phyloP scores from a whole-genome alignment of 2,329 filamentous ascomycete genomes.

The Ilyonectria sp. region DNA sequence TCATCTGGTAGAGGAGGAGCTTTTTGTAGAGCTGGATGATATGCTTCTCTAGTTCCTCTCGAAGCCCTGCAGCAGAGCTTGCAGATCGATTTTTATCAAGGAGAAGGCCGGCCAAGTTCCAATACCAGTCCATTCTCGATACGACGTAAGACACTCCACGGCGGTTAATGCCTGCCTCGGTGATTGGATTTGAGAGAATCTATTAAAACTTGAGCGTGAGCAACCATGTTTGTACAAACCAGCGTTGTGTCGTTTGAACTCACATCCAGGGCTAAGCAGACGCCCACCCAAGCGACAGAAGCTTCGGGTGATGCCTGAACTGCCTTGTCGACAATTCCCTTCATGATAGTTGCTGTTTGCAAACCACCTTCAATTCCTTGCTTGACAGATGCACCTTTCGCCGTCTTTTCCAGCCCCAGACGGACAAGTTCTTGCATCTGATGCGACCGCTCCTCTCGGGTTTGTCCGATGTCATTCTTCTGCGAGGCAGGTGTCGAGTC shows the following conservation, averaged over 20 bases:
- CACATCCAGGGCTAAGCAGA: conserved; percentile 54
- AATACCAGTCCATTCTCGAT: conserved; percentile 58
- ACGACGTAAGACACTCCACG: conserved; percentile 54
- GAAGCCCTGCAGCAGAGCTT: conserved; percentile 34
- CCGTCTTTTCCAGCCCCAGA: conserved; percentile 19
- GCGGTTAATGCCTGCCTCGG: conserved; percentile 45
- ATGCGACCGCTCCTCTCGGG: background rate
- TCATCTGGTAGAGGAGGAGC: conserved; percentile 59
- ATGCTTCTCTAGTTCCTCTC: conserved; percentile 43
- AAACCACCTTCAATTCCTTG: conserved; percentile 6
- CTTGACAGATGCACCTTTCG: conserved; percentile 19
- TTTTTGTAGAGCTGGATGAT: conserved; percentile 56
- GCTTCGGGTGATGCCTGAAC: conserved; percentile 52
- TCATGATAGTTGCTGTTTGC: conserved; percentile 1
- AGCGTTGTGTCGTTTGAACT: background rate
- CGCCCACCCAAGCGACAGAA: conserved; percentile 54
- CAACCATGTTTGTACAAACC: background rate
- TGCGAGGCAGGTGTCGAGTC: background rate
- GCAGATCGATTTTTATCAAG: conserved; percentile 40
- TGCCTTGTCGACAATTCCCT: conserved; percentile 30
- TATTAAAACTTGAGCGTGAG: conserved; percentile 20
- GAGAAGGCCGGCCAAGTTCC: conserved; percentile 49
- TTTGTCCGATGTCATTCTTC: conserved; percentile 12
- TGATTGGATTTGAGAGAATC: conserved; percentile 51
- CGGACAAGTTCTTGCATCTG: conserved; percentile 29